Evolutionary conservation across 192 early-diverging fungal genomes (phyloP).

Genomic region (Coemansia aciculifera): DNA sequence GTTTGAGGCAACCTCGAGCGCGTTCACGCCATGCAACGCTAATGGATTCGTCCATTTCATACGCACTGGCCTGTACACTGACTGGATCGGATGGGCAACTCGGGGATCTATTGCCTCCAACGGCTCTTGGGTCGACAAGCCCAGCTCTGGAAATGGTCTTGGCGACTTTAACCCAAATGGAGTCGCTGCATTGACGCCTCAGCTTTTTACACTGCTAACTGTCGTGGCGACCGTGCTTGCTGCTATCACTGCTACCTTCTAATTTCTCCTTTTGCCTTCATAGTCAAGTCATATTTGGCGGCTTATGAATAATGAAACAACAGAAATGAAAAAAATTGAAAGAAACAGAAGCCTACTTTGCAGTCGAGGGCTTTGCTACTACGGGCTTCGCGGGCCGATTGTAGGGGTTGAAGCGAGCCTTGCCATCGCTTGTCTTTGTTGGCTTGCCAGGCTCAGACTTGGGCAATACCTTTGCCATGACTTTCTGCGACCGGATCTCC

Average conservation of each 20-base stretch:
- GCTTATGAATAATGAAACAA: not conserved
- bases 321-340: not conserved
- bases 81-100: slow-evolving; percentile 51
- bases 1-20: slow-evolving; percentile 32
- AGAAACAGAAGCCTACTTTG: slow-evolving; percentile 16
- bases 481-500: slow-evolving; percentile 31
- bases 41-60: slow-evolving; percentile 52
- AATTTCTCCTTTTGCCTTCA: not conserved
- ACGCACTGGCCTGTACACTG: slow-evolving; percentile 47
- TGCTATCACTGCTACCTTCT: not conserved
- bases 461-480: not conserved
- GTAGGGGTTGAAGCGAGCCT: slow-evolving; percentile 35
- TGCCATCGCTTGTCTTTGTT: slow-evolving; percentile 6
- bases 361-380: slow-evolving; percentile 14
- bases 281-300: too few relatives aligned
- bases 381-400: slow-evolving; percentile 19
- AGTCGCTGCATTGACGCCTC: slow-evolving; percentile 1
- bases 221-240: slow-evolving; percentile 6
- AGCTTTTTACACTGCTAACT: not conserved
- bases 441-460: not conserved
- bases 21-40: slow-evolving; percentile 25
- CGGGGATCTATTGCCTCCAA: slow-evolving; percentile 41
- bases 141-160: slow-evolving; percentile 25
- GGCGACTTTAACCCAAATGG: slow-evolving; percentile 21
- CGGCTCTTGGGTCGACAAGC: slow-evolving; percentile 40